A percentile compares a stretch with the other conserved stretches of the same genome.
These are phyloP conservation scores for Clavispora carvajalis DNA, from an alignment of 805 yeast genomes.

Conservation along the genomic window DNA sequence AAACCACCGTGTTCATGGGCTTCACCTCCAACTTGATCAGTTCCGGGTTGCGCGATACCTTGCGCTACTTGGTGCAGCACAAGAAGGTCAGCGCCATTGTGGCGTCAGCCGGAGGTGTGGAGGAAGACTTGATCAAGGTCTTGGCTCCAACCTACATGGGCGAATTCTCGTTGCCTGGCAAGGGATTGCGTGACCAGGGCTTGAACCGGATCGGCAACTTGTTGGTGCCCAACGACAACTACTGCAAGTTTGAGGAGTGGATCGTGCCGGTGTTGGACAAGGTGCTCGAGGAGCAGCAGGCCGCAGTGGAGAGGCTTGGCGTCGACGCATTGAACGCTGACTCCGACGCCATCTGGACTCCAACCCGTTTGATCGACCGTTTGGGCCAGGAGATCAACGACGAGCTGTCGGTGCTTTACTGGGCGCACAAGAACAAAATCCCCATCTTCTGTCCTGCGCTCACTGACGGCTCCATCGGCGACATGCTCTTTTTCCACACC, in stretches of 20 bases:
- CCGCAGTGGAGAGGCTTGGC: slow-evolving; percentile 47
- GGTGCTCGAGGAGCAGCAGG: slow-evolving; percentile 85
- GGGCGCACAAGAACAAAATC: slow-evolving; percentile 96
- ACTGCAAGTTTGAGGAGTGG: slow-evolving; percentile 98
- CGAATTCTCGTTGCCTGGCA: slow-evolving; percentile 79
- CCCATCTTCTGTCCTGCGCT: slow-evolving; percentile 97
- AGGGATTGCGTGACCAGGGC: slow-evolving; percentile 83
- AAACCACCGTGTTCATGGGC: slow-evolving; percentile 90
- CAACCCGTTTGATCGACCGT: slow-evolving; percentile 86
- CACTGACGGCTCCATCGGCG: slow-evolving; percentile 98
- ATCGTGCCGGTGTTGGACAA: slow-evolving; percentile 88
- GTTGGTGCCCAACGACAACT: slow-evolving; percentile 95
- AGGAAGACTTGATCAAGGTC: slow-evolving; percentile 94
- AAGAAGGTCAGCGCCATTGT: slow-evolving; percentile 94
- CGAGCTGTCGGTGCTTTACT: slow-evolving; percentile 87
- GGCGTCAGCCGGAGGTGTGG: slow-evolving; percentile 97
- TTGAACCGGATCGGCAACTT: slow-evolving; percentile 97
- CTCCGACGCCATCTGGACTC: slow-evolving; percentile 79
- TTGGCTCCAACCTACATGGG: slow-evolving; percentile 96
- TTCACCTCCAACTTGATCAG: slow-evolving; percentile 94
- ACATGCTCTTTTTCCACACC: slow-evolving; percentile 97
- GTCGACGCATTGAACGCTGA: slow-evolving; percentile 56
- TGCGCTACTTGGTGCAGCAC: slow-evolving; percentile 85
- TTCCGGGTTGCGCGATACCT: slow-evolving; percentile 88
- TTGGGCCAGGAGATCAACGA: slow-evolving; percentile 93